Base-by-base conservation (phyloP, 805 yeast genomes). In the Kregervanrija fluxuum region DNA sequence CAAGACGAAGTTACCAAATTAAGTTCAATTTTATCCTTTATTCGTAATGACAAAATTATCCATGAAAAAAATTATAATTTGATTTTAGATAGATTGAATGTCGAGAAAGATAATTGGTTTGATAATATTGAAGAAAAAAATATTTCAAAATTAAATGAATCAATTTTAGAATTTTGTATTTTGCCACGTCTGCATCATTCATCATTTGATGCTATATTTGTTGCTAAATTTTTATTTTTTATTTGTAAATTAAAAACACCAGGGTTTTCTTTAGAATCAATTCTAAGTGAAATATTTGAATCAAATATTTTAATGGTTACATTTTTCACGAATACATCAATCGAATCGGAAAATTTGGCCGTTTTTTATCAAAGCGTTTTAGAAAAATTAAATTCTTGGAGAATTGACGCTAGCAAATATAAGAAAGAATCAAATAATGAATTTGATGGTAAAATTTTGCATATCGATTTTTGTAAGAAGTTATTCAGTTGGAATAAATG, bases 311-410 rank as follows among this genome's bases (percentile, higher is more conserved):
- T 86, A 40, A 71, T 71, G 40, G 74, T 82, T 3, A 73, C 86
- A 2, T 56, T 89, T 11, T 82, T 76, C 53, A 77, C 91, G 1
- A 75, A 80, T 43, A 85, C 96, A 0, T 73, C 86, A 0, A 62
- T 71, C 4, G 96, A 90, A 56, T 80, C 95, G 1, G 95, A 89
- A 53, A 85, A 85, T 56, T 60, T 89, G 34, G 95, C 95, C 3
- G 61, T 86, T 11, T 89, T 90, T 52, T 75, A 78, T 52, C 68
- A 77, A 22, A 80, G 77, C 17, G 49, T 84, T 1, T 64, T 87
- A 37, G 74, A 75, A 44, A 47, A 54, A 50, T 42, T 62, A 13
- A 51, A 57, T 33, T 37, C 13, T 1, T 61, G 64, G 64, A 76
- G 85, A 70, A 57, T 58, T 1, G 50, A 59, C 9, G 62, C 63